Base-by-base conservation (phyloP, 805 yeast species). In the Pichia heedii region DNA sequence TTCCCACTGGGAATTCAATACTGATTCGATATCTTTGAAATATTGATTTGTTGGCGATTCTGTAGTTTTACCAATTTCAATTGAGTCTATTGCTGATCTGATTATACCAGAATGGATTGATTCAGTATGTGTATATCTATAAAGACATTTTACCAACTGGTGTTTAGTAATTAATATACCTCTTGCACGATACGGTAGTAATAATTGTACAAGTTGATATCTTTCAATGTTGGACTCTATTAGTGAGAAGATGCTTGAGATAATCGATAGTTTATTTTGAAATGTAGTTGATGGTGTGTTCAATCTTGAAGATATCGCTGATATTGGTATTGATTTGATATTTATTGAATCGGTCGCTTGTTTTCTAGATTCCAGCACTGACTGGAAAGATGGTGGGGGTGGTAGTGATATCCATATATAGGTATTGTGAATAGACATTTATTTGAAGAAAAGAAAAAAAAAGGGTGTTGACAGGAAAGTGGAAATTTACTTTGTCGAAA, bases 181-280 rank as follows among this genome's bases (percentile, higher is more conserved):
- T 27, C 47, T 40, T n/a, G 43, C 9, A 12, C 33, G 11, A 15
- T 34, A 24, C 4, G 47, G 47, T 9, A 44, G 15, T 27, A 44
- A 6, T 2, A 44, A 22, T n/a, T 33, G 33, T 5, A 26, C 2
- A 3, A 44, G n/a, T 21, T 44, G 32, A n/a, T 32, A 40, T 32
- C 35, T 40, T 26, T 44, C 47, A 8, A 40, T 32, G 4, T 40
- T 37, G 4, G 47, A 36, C 15, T 29, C 20, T 10, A 44, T 27
- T 5, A 36, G n/a, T 2, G 9, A 11, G 22, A 40, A 44, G 5
- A 40, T 20, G 9, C 22, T 30, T 13, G 22, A 21, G 8, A 43
- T 30, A 2, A 35, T 22, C 7, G 16, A 12, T 13, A 16, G 4
- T 16, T 16, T 20, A 9, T 30, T 33, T 22, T 22, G 16, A 4